These are phyloP conservation scores for Blumeriella jaapii DNA, from an alignment of 2,329 filamentous ascomycete species.

Conservation along the genomic window DNA sequence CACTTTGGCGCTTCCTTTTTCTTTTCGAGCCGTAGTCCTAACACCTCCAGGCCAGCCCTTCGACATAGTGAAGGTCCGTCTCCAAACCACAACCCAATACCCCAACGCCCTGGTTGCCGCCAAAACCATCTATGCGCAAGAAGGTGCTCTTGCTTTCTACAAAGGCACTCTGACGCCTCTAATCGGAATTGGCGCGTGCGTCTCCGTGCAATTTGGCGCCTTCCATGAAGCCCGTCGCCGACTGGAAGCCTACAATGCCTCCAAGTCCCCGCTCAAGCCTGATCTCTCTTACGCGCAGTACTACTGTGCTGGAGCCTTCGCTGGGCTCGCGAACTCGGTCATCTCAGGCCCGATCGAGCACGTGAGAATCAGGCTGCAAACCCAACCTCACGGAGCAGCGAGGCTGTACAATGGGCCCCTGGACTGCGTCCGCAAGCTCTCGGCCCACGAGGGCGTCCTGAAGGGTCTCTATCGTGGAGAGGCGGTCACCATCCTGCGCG, in stretches of 20 bases:
- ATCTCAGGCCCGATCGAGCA: conserved; percentile 93
- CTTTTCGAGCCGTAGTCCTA: conserved; percentile 7
- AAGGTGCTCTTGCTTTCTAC: conserved; percentile 90
- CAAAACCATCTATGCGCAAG: conserved; percentile 71
- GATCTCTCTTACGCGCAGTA: conserved; percentile 73
- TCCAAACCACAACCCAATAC: conserved; percentile 83
- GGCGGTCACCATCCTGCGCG: conserved; percentile 73
- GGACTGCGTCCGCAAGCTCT: conserved; percentile 83
- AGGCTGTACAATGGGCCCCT: conserved; percentile 73
- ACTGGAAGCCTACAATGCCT: conserved; percentile 65
- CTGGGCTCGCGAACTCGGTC: conserved; percentile 78
- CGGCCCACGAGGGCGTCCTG: conserved; percentile 52
- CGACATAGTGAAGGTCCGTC: conserved; percentile 94
- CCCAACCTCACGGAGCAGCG: conserved; percentile 77
- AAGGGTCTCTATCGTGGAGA: conserved; percentile 77
- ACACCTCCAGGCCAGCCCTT: conserved; percentile 49
- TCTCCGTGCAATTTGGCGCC: conserved; percentile 95
- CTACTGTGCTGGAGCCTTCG: conserved; percentile 83
- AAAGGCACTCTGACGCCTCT: conserved; percentile 94
- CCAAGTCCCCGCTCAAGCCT: conserved; percentile 27
- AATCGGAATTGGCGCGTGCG: conserved; percentile 91
- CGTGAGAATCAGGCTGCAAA: conserved; percentile 89
- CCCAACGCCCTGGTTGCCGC: conserved; percentile 70
- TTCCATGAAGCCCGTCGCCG: conserved; percentile 86
- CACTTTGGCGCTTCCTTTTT: background rate